Base-by-base conservation (phyloP, 176 grass and related monocot genomes). In the Tillandsia leiboldiana region DNA sequence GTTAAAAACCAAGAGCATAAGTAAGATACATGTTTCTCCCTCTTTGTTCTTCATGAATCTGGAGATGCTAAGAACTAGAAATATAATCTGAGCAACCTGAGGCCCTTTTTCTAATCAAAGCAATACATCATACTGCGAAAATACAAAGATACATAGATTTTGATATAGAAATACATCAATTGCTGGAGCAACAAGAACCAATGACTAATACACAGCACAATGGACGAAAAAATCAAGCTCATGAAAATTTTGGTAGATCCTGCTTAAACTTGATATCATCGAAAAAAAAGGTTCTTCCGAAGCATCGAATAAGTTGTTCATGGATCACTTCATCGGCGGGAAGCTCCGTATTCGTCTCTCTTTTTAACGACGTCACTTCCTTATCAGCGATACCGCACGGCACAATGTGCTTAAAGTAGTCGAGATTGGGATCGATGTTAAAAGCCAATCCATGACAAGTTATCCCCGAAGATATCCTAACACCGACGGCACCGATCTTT, bases 401-500 rank as follows among this genome's bases (percentile, higher is more conserved):
- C 50, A 99, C 87, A 49, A 90, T 90, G 70, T 90, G 80, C 20
- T 90, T 68, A 64, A 90, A 97, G 72, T 64, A 97, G 0, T 69
- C 77, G 75, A 93, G 64, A 53, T 93, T 84, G 10, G 84, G 83
- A 78, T 99, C 79, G 7, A 99, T 88, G 53, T 90, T 93, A 66
- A 99, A 93, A 0, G 89, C 87, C 10, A 99, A 51, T 11, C 94
- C 89, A 77, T 99, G 94, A 57, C 73, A 90, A 20, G 94, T 99
- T 33, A 88, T 75, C 24, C 87, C 77, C 26, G 81, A 87, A 9
- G 89, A 93, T 79, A 99, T 93, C 68, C 89, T 89, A 72, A 99
- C 87, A 78, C 94, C 94, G 75, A 99, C 93, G 61, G 89, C 89
- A 47, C 89, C 94, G 67, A 93, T 87, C 82, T 99, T 97, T 74